Evolutionary conservation across 331 rosid species (phyloP).

Genomic region (Quercus phellos): DNA sequence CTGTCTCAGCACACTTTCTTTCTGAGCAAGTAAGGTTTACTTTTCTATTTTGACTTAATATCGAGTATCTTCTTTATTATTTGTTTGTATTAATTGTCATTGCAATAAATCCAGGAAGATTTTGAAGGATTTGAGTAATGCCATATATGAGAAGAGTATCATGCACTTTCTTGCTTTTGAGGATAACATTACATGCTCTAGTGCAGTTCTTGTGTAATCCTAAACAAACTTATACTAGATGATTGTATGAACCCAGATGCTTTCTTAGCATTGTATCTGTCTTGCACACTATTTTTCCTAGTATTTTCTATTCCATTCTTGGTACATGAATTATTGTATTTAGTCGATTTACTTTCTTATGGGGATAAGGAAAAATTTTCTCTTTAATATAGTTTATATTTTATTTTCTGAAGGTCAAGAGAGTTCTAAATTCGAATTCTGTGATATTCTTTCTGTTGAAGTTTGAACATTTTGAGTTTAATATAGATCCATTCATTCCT

Average conservation of each 20-base stretch:
- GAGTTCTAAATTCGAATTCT: neutral
- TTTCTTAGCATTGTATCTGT: neutral
- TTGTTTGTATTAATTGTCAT: slow-evolving; percentile 10
- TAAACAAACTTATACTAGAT: neutral
- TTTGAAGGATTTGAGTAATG: neutral
- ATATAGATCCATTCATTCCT: neutral
- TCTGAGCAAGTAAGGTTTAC: slow-evolving; percentile 77
- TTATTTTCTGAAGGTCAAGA: neutral
- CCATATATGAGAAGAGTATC: slow-evolving; percentile 6
- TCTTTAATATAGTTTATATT: neutral
- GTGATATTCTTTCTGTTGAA: neutral
- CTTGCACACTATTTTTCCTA: neutral
- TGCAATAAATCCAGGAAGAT: slow-evolving; percentile 1
- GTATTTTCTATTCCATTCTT: neutral
- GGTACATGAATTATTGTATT: neutral
- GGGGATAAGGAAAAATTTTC: neutral
- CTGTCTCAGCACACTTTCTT: slow-evolving; percentile 92
- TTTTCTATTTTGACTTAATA: slow-evolving; percentile 10
- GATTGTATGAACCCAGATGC: neutral
- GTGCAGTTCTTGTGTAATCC: slow-evolving; percentile 2
- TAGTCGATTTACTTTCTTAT: neutral
- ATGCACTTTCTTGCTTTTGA: neutral
- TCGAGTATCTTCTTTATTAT: slow-evolving; percentile 6
- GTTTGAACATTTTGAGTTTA: neutral
- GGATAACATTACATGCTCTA: slow-evolving; percentile 5